Percentiles rank a stretch among this genome's conserved stretches.
Evolutionary conservation across 352 stramenopile genomes (phyloP).

Genomic region (Pythium plurisporium): DNA sequence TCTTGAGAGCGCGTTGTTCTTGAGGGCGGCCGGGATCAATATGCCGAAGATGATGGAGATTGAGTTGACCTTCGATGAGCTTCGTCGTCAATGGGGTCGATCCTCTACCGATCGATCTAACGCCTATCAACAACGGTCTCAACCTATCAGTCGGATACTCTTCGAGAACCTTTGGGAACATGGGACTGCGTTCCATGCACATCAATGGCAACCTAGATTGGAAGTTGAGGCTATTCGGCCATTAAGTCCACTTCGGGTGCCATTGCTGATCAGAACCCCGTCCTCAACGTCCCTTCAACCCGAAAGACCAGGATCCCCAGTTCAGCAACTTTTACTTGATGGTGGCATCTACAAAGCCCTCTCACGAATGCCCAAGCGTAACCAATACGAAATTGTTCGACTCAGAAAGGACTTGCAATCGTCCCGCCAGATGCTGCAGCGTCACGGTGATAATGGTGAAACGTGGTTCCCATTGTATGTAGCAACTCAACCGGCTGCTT

Average conservation of each 20-base stretch:
- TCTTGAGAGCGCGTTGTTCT: slow-evolving; percentile 40
- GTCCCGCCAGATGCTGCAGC: not conserved
- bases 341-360: too few species aligned
- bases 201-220: not conserved
- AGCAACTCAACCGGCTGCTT: not conserved
- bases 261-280: not conserved
- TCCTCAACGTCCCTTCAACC: not conserved
- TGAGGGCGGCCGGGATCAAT: slow-evolving; percentile 27
- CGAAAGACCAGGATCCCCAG: too few species aligned
- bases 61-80: slow-evolving; percentile 37
- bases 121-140: too few species aligned
- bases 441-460: slow-evolving; percentile 1
- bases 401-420: not conserved
- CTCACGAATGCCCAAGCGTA: too few species aligned
- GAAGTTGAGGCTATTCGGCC: not conserved
- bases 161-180: slow-evolving; percentile 24
- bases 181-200: slow-evolving; percentile 15
- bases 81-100: too few species aligned
- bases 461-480: not conserved
- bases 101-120: too few species aligned
- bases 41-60: slow-evolving; percentile 56
- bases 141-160: not conserved
- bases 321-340: too few species aligned
- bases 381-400: slow-evolving; percentile 1
- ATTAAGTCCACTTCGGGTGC: slow-evolving; percentile 2